phyloP scores from a whole-genome alignment of 345 rosid genomes.

The Eucalyptus melliodora region DNA sequence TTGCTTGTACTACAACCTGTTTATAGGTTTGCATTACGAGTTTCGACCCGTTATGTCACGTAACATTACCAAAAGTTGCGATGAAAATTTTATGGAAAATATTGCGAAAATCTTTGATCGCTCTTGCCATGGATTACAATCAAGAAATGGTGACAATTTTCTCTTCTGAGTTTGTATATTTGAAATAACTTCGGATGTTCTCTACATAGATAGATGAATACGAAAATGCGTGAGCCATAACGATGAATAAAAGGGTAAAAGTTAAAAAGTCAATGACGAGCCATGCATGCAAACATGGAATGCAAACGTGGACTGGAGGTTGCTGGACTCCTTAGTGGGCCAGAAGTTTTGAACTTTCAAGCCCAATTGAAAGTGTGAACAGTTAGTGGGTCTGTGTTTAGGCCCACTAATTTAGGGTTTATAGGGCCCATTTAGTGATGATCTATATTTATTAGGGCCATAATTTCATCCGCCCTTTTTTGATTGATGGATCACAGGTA shows the following conservation, averaged over 20 bases:
- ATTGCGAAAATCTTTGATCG: background rate
- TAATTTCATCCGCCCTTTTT: background rate
- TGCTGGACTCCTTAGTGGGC: background rate
- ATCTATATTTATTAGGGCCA: background rate
- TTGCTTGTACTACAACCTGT: background rate
- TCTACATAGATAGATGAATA: background rate
- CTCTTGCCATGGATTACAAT: background rate
- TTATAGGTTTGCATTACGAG: fast-evolving
- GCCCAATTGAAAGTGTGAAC: background rate
- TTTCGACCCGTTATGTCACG: background rate
- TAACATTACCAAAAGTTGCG: fast-evolving
- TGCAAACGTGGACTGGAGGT: background rate
- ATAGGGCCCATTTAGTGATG: background rate
- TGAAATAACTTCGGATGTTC: background rate
- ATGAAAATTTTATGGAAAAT: background rate
- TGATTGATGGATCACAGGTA: background rate
- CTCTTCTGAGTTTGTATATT: background rate
- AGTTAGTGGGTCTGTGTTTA: background rate
- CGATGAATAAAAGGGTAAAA: background rate
- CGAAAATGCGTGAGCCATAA: background rate
- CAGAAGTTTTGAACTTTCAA: background rate
- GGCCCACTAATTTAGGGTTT: background rate
- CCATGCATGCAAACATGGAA: background rate
- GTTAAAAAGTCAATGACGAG: background rate
- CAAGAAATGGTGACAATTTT: background rate